Conservation (phyloP, 352 stramenopile genomes). For the Pythium vanterpoolii region DNA sequence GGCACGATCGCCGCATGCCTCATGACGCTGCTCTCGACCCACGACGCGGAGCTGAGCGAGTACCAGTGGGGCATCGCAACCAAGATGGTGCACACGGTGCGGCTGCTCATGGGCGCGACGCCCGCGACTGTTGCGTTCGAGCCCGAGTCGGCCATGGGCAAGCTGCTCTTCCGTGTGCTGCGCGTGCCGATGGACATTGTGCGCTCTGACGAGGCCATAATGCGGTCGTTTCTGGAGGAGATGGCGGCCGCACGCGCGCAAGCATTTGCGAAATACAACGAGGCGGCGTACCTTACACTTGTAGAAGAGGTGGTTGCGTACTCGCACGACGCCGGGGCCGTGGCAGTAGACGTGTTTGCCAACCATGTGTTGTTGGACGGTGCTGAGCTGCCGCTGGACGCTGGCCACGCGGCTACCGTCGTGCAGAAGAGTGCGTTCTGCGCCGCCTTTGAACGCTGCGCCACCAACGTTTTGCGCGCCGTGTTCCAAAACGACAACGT, state of each 20-base stretch:
- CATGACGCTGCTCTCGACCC: constrained; percentile 37
- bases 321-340: constrained; percentile 28
- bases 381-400: constrained; percentile 8
- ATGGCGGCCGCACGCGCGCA: constrained; percentile 42
- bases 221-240: constrained; percentile 47
- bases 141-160: constrained; percentile 45
- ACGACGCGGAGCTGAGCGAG: constrained; percentile 32
- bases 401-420: background rate
- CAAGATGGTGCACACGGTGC: constrained; percentile 57
- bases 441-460: background rate
- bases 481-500: constrained; percentile 3
- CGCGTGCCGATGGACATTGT: constrained; percentile 17
- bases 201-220: background rate
- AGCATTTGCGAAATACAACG: constrained; percentile 58
- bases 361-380: constrained; percentile 13
- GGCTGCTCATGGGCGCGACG: constrained; percentile 34
- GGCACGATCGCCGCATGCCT: constrained; percentile 49
- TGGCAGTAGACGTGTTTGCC: constrained; percentile 9
- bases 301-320: constrained; percentile 54
- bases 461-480: constrained; percentile 13
- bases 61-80: constrained; percentile 46
- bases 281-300: constrained; percentile 31
- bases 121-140: constrained; percentile 23
- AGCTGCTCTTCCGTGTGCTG: constrained; percentile 57
- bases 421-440: constrained; percentile 12